Evolutionary conservation across 768 basidiomycete genomes (phyloP).

Genomic region (Trametes gibbosa): DNA sequence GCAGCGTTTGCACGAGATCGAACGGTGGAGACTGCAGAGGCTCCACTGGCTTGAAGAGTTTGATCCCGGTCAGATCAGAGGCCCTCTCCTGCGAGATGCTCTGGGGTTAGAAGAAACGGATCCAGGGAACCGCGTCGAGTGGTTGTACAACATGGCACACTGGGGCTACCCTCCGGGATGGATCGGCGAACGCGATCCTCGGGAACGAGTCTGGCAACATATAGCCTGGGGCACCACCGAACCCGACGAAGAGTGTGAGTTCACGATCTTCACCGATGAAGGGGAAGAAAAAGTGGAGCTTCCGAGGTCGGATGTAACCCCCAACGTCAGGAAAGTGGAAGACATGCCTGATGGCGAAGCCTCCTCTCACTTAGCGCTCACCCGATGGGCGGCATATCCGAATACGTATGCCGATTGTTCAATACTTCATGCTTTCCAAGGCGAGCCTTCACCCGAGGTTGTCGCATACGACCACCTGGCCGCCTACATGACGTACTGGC

Average conservation of each 20-base stretch:
- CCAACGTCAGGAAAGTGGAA: not conserved
- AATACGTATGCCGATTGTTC: conserved; percentile 55
- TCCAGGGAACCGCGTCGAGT: conserved; percentile 34
- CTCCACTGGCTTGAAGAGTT: conserved; percentile 60
- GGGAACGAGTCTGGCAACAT: conserved; percentile 42
- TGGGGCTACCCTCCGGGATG: conserved; percentile 85
- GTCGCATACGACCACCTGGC: conserved; percentile 5
- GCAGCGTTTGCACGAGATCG: conserved; percentile 50
- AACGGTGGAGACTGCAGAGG: conserved; percentile 54
- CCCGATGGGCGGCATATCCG: conserved; percentile 68
- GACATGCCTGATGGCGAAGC: not conserved
- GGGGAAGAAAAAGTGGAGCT: conserved; percentile 15
- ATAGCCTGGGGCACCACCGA: conserved; percentile 38
- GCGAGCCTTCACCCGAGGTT: conserved; percentile 33
- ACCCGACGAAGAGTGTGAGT: conserved; percentile 13
- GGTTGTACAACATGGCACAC: conserved; percentile 60
- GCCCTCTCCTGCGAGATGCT: conserved; percentile 50
- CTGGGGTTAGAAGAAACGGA: conserved; percentile 43
- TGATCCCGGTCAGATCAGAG: conserved; percentile 56
- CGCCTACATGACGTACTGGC: conserved; percentile 28
- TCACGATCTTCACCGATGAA: conserved; percentile 16
- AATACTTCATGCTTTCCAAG: conserved; percentile 52
- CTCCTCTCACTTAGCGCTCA: not conserved
- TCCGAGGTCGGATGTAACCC: not conserved
- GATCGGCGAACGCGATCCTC: conserved; percentile 52